Evolutionary conservation across 2,329 filamentous ascomycete genomes (phyloP), one percentile per base, ranked within the genome.

Genomic region (Trichoderma sp.): DNA sequence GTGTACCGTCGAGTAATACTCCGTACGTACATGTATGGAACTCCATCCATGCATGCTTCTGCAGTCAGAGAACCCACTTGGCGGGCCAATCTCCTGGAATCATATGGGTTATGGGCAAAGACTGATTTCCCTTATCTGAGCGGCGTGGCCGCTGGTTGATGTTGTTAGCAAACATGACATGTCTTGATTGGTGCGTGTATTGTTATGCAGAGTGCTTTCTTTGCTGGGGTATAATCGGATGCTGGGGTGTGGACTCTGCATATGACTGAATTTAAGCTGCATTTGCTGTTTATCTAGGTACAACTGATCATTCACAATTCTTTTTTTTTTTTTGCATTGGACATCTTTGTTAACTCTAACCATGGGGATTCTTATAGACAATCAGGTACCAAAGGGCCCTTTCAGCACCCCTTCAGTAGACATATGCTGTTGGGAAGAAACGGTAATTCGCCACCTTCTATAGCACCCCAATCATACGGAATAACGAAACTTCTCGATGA

Each of bases 21-120:
- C 34, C n/a, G 37, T 39, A 15, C 2, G 2, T 48, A 48, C 42
- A 4, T 22, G 27, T 42, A 42, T 45, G 57, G 34, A 37, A 48
- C 42, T 48, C 42, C 54, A 48, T 60, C 27, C 57, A 60, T 60
- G 50, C 42, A 48, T 27, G 45, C 42, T 29, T 63, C 59, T 63
- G 59, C 59, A 63, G 59, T 52, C 15, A 53, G 45, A 48, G 27
- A 63, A 63, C 25, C 59, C 59, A 63, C 59, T 37, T 39, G 59
- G 59, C 45, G 59, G 59, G 59, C 59, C 59, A 35, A 12, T 61
- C 58, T 50, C 45, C 42, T 61, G 58, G 57, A 45, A 9, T 19
- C n/a, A 10, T 39, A 39, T 39, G 37, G 25, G 48, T 4, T 52
- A 22, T 9, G 22, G 17, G 25, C 13, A 52, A 52, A 27, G 48